A percentile compares a stretch with the other conserved stretches of the same genome.
phyloP scores from a whole-genome alignment of 2,329 filamentous ascomycete species.

The Leptoxyphium fumago region DNA sequence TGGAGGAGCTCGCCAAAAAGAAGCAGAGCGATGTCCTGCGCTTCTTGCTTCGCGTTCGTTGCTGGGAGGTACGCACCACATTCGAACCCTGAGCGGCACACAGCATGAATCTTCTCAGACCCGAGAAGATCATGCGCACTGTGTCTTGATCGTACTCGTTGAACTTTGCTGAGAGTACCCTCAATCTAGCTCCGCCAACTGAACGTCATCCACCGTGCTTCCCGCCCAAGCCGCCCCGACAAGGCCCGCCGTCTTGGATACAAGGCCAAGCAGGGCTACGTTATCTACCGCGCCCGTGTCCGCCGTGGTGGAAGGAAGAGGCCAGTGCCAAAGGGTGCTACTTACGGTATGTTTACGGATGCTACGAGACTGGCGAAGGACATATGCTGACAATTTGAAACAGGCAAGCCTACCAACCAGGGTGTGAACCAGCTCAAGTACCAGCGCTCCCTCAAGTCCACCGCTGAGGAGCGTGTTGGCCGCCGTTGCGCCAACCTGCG shows the following conservation, averaged over 20 bases:
- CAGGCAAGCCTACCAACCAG: slow-evolving; percentile 99
- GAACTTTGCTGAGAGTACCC: slow-evolving; percentile 99
- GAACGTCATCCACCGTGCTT: slow-evolving; percentile 99
- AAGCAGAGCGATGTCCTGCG: slow-evolving; percentile 99
- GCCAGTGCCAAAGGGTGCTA: slow-evolving; percentile 93
- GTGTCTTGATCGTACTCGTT: slow-evolving; percentile 68
- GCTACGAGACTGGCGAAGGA: slow-evolving; percentile 1
- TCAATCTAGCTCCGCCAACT: slow-evolving; percentile 98
- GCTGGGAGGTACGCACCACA: slow-evolving; percentile 73
- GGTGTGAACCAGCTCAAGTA: slow-evolving; percentile 99
- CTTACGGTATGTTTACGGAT: slow-evolving; percentile 59
- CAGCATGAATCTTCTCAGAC: slow-evolving; percentile 4
- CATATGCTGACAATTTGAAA: slow-evolving; percentile 16
- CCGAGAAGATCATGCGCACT: slow-evolving; percentile 8
- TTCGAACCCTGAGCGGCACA: slow-evolving; percentile 20
- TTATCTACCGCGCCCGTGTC: slow-evolving; percentile 98
- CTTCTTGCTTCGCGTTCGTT: slow-evolving; percentile 98
- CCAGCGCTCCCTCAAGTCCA: slow-evolving; percentile 95
- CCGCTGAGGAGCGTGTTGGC: slow-evolving; percentile 99
- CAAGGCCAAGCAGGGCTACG: slow-evolving; percentile 99
- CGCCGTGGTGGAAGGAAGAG: slow-evolving; percentile 98
- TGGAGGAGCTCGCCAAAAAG: slow-evolving; percentile 99
- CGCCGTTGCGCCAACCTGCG: slow-evolving; percentile 97
- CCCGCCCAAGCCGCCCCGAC: slow-evolving; percentile 94
- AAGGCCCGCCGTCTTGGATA: slow-evolving; percentile 99